These are phyloP conservation scores for Cryptosporidium meleagridis DNA, from an alignment of 169 alveolate species.

Conservation along the genomic window DNA sequence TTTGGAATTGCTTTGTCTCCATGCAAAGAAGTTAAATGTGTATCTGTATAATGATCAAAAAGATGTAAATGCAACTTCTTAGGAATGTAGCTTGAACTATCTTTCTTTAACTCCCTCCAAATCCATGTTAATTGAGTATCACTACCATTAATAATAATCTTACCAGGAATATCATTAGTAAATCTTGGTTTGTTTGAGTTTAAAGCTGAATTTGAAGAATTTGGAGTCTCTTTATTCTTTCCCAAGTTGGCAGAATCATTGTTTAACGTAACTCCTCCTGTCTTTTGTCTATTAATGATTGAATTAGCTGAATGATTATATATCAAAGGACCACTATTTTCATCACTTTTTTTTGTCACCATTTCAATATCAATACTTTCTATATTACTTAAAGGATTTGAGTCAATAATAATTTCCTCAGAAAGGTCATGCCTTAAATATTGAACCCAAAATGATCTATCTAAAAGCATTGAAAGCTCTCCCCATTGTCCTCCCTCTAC, in stretches of 20 bases:
- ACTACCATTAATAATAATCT: conserved; percentile 78
- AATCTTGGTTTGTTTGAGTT: conserved; percentile 67
- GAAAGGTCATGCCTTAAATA: conserved; percentile 61
- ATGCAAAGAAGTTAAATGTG: conserved; percentile 75
- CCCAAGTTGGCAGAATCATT: neutral
- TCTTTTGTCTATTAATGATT: neutral
- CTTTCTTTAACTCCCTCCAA: conserved; percentile 68
- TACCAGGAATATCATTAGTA: conserved; percentile 77
- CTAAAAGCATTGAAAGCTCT: conserved; percentile 48
- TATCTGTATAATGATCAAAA: conserved; percentile 74
- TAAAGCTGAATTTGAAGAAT: neutral
- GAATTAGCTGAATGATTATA: neutral
- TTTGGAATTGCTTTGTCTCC: conserved; percentile 79
- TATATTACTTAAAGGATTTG: neutral
- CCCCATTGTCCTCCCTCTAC: conserved; percentile 74
- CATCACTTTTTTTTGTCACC: neutral
- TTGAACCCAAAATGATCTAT: conserved; percentile 71
- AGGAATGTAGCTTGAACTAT: conserved; percentile 60
- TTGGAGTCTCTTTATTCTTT: neutral
- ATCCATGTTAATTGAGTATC: conserved; percentile 79
- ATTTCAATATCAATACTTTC: conserved; percentile 31
- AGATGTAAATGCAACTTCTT: conserved; percentile 73
- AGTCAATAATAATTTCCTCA: conserved; percentile 16
- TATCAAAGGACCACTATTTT: neutral
- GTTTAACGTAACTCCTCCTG: neutral